phyloP scores from a whole-genome alignment of 305 asterid genomes.

The Striga hermonthica region DNA sequence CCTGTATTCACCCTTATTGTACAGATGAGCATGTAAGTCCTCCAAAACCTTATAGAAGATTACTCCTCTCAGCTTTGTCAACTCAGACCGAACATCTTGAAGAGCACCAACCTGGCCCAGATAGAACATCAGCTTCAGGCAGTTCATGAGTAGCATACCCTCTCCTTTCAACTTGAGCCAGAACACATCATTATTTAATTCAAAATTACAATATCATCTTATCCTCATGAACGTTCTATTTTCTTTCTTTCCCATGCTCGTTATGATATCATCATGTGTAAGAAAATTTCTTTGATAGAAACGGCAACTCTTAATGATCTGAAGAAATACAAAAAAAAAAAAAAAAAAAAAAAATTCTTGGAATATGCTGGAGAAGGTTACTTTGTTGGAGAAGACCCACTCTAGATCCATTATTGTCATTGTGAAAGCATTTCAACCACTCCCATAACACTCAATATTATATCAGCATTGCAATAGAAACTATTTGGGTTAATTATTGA shows the following conservation, averaged over 20 bases:
- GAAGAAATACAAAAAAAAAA: conserved; percentile 17
- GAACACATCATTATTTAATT: conserved; percentile 26
- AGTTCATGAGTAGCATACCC: conserved; percentile 15
- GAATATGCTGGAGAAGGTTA: conserved; percentile 21
- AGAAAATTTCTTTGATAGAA: conserved; percentile 17
- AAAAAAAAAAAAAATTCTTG: neutral
- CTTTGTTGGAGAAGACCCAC: conserved; percentile 17
- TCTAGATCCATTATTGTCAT: conserved; percentile 14
- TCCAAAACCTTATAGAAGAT: conserved; percentile 94
- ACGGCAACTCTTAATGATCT: conserved; percentile 23
- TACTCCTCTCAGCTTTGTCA: conserved; percentile 85
- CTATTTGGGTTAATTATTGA: conserved; percentile 14
- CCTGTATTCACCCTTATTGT: conserved; percentile 97
- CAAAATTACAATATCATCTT: conserved; percentile 21
- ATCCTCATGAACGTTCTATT: neutral
- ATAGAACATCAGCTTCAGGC: conserved; percentile 35
- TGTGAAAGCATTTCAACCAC: conserved; percentile 12
- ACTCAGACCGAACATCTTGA: conserved; percentile 98
- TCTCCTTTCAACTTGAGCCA: conserved; percentile 34
- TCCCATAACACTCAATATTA: conserved; percentile 23
- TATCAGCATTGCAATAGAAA: conserved; percentile 23
- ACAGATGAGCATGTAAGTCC: conserved; percentile 96
- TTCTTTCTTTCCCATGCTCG: conserved; percentile 16
- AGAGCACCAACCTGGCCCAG: conserved; percentile 94
- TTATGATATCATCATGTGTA: conserved; percentile 16